Conservation (phyloP, 805 yeast species). For the Schwanniomyces vanrijiae region DNA sequence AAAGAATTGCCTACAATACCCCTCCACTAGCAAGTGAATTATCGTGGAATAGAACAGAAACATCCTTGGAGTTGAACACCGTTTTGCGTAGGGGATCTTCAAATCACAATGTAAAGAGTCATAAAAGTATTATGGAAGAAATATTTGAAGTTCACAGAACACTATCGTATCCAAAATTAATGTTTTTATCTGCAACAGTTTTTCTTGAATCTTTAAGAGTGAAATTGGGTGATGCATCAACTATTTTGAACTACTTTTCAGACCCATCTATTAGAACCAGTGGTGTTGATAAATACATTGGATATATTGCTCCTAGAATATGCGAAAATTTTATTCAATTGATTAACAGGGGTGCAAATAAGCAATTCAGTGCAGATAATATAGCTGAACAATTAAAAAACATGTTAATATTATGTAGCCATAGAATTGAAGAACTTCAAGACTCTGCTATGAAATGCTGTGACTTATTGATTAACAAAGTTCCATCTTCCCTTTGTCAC, state of each 20-base stretch:
- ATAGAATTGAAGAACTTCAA: conserved; percentile 72
- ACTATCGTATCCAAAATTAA: conserved; percentile 71
- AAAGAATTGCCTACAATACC: conserved; percentile 77
- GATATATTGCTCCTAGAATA: conserved; percentile 60
- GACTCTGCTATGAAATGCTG: conserved; percentile 78
- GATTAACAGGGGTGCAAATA: conserved; percentile 53
- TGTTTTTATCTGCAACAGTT: conserved; percentile 83
- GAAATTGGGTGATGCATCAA: conserved; percentile 76
- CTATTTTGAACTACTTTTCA: conserved; percentile 73
- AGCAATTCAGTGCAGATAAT: conserved; percentile 54
- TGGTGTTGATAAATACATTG: conserved; percentile 68
- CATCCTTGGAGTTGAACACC: conserved; percentile 88
- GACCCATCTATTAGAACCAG: conserved; percentile 72
- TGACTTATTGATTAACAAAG: conserved; percentile 57
- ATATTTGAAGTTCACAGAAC: conserved; percentile 50
- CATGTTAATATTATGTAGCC: conserved; percentile 71
- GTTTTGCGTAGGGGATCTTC: conserved; percentile 89
- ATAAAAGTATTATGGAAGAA: conserved; percentile 58
- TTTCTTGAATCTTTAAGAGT: conserved; percentile 80
- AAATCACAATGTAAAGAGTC: conserved; percentile 73
- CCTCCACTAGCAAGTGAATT: conserved; percentile 85
- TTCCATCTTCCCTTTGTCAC: conserved; percentile 82
- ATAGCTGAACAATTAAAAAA: conserved; percentile 67
- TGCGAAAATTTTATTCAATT: conserved; percentile 55
- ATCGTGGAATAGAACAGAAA: conserved; percentile 82